Base-by-base conservation (phyloP, 495 filamentous ascomycete genomes). In the Hypoxylon intermedium region DNA sequence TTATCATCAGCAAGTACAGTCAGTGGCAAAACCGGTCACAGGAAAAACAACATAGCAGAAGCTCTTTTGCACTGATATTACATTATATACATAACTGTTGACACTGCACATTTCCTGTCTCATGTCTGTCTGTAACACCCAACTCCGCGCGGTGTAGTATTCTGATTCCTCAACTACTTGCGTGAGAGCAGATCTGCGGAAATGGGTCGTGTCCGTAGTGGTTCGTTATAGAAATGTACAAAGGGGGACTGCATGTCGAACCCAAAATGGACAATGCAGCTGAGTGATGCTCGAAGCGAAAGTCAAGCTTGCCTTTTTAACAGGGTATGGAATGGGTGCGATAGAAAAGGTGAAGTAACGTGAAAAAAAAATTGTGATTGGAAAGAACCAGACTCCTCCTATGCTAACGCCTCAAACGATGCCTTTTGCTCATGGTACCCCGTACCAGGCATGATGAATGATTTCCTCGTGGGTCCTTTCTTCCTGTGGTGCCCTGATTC, bases 381-480 rank as follows among this genome's bases (percentile, higher is more conserved):
- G 12, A 48, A 42, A 36, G 51, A 43, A 20, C 65, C 60, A 45
- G 60, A 70, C 58, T 63, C 65, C 65, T 58, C 53, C 51, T 55
- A 38, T 65, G 59, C 66, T 60, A 70, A 70, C 64, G 64, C 64
- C 60, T 53, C 59, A 50, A 52, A 43, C 53, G 24, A 67, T 58
- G 53, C 55, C 50, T 26, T 36, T 41, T 56, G 64, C 52, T 55
- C 53, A 34, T 53, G 53, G 60, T 65, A 53, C 55, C 46, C 58
- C 49, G 42, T 42, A 63, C 57, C 43, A 30, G 58, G 53, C 57
- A 60, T 65, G 48, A 62, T 65, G 60, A 53, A 56, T 53, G 49
- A 42, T 60, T 58, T 47, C 24, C 41, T 53, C 45, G 36, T 59
- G 38, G 67, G 46, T 54, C 15, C 26, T 50, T 54, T 13, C 26